phyloP scores from a whole-genome alignment of 106 monocot species.

The Narthecium ossifragum region DNA sequence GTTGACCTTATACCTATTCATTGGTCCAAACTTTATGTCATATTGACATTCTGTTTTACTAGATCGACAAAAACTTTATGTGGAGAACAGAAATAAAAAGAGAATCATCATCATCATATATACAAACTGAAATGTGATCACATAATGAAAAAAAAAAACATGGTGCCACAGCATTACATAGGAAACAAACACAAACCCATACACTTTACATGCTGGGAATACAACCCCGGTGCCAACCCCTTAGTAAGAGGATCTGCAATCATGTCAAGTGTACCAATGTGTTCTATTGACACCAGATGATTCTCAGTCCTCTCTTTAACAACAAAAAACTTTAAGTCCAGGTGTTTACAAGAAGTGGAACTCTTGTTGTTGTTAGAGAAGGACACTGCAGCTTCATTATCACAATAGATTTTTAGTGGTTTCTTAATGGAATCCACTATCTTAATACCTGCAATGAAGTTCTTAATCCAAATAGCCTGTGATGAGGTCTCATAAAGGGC shows the following conservation, averaged over 20 bases:
- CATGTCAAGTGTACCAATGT: slow-evolving; percentile 6
- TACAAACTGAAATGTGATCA: too few species aligned
- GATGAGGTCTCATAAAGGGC: neutral
- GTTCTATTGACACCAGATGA: slow-evolving; percentile 1
- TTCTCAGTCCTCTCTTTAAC: neutral
- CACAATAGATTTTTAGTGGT: slow-evolving; percentile 13
- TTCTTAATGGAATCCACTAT: neutral
- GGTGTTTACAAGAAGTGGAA: slow-evolving; percentile 1
- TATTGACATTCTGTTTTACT: too few species aligned
- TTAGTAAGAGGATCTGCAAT: slow-evolving; percentile 13
- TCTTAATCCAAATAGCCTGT: slow-evolving; percentile 5
- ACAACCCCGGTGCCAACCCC: neutral
- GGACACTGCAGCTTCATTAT: slow-evolving; percentile 6
- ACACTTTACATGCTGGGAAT: neutral
- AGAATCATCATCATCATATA: too few species aligned
- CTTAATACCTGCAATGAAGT: neutral
- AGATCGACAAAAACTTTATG: too few species aligned
- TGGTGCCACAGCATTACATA: too few species aligned
- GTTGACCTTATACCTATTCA: too few species aligned
- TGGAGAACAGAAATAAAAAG: too few species aligned
- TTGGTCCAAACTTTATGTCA: too few species aligned
- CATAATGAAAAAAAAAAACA: too few species aligned
- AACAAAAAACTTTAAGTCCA: slow-evolving; percentile 5
- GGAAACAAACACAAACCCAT: neutral
- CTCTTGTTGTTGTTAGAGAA: slow-evolving; percentile 10